These are phyloP conservation scores for Gnomoniopsis sp. DNA, from an alignment of 2,329 filamentous ascomycete genomes.

Conservation along the genomic window DNA sequence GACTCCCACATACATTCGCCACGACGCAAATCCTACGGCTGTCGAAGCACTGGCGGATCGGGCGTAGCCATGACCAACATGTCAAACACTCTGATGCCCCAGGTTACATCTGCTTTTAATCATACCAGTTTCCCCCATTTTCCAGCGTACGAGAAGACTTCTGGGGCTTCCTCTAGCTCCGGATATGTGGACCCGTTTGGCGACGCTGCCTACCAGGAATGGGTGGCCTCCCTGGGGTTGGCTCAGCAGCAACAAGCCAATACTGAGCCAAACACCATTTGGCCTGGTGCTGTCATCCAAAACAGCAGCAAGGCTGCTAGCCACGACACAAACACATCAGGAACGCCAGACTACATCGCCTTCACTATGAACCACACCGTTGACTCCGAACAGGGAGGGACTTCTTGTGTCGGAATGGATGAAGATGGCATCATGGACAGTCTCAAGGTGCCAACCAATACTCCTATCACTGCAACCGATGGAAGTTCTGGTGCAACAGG, in stretches of 20 bases:
- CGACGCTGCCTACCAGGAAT: conserved; percentile 25
- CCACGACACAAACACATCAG: conserved; percentile 40
- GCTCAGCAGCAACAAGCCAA: conserved; percentile 2
- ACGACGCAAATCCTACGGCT: conserved; percentile 31
- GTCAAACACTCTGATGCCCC: conserved; percentile 2
- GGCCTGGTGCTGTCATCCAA: conserved; percentile 13
- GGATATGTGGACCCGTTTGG: conserved; percentile 26
- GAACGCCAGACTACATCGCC: conserved; percentile 40
- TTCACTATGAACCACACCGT: conserved; percentile 16
- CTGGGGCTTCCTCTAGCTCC: conserved; percentile 15
- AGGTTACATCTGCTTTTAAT: background rate
- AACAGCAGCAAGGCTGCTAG: conserved; percentile 25
- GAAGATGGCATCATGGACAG: conserved; percentile 29
- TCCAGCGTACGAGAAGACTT: conserved; percentile 4
- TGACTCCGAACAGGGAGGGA: conserved; percentile 24
- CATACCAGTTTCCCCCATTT: background rate
- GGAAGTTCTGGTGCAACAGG: background rate
- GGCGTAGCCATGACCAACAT: background rate
- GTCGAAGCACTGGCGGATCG: background rate
- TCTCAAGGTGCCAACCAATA: conserved; percentile 40
- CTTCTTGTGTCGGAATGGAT: conserved; percentile 28
- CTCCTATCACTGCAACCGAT: conserved; percentile 30
- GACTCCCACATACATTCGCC: conserved; percentile 65
- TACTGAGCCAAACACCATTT: conserved; percentile 13
- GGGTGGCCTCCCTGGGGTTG: conserved; percentile 20